phyloP scores from a whole-genome alignment of 192 early-diverging fungal genomes.

The Gamsiella multidivaricata region DNA sequence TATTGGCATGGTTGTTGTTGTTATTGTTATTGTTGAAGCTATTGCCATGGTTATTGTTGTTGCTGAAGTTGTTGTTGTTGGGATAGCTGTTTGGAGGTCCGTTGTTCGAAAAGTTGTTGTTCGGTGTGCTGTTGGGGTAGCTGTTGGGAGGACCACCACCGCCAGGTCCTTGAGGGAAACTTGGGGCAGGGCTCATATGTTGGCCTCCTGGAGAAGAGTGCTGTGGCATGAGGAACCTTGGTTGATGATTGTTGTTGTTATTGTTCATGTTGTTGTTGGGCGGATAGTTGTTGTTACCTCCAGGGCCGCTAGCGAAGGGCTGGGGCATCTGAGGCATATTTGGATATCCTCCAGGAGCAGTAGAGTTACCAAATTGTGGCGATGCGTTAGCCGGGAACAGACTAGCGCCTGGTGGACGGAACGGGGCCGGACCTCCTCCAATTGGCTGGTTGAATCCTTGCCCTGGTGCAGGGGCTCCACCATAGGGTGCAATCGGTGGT shows the following conservation, averaged over 20 bases:
- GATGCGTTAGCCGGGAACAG: slow-evolving; percentile 13
- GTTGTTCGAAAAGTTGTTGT: slow-evolving; percentile 18
- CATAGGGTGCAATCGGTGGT: slow-evolving; percentile 3
- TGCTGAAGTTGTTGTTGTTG: slow-evolving; percentile 19
- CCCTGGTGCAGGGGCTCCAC: slow-evolving; percentile 1
- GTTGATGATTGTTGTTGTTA: slow-evolving; percentile 27
- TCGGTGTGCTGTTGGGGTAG: slow-evolving; percentile 9
- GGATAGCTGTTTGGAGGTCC: slow-evolving; percentile 16
- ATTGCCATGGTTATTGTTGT: slow-evolving; percentile 7
- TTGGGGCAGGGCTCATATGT: background rate
- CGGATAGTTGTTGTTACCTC: slow-evolving; percentile 9
- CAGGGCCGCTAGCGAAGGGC: slow-evolving; percentile 4
- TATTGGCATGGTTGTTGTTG: background rate
- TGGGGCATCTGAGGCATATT: slow-evolving; percentile 32
- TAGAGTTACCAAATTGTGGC: slow-evolving; percentile 21
- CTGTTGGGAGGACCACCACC: slow-evolving; percentile 5
- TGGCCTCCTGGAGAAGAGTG: slow-evolving; percentile 9
- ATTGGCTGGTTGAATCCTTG: slow-evolving; percentile 8
- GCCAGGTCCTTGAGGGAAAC: slow-evolving; percentile 29
- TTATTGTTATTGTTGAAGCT: slow-evolving; percentile 14
- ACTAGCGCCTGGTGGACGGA: slow-evolving; percentile 18
- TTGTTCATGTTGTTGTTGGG: slow-evolving; percentile 16
- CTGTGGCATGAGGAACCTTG: slow-evolving; percentile 13
- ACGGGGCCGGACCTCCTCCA: slow-evolving; percentile 13
- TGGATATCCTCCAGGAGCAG: slow-evolving; percentile 5